A percentile compares a stretch with the other conserved stretches of the same genome.
Evolutionary conservation across 345 rosid genomes (phyloP).

Genomic region (Aethionema arabicum): DNA sequence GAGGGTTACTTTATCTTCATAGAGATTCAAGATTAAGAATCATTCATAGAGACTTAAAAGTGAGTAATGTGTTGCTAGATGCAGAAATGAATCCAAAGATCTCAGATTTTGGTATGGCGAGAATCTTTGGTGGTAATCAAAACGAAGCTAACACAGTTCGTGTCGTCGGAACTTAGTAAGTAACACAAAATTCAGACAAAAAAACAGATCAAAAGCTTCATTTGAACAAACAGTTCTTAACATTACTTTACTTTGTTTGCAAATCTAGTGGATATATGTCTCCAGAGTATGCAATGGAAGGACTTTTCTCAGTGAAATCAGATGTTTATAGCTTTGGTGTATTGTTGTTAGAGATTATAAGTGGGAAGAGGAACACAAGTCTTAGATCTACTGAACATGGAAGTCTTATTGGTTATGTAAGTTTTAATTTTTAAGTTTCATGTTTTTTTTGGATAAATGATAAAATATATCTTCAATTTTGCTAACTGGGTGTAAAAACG

Average conservation of each 20-base stretch:
- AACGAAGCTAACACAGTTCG: slow-evolving; percentile 57
- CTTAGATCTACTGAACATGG: slow-evolving; percentile 41
- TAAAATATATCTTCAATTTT: no score
- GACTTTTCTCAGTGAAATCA: slow-evolving; percentile 63
- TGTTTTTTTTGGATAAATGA: no score
- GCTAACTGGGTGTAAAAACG: no score
- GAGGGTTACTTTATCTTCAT: slow-evolving; percentile 77
- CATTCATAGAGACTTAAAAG: slow-evolving; percentile 68
- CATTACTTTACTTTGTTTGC: not conserved
- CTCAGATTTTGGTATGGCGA: slow-evolving; percentile 76
- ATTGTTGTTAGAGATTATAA: slow-evolving; percentile 56
- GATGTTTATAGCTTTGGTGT: slow-evolving; percentile 80
- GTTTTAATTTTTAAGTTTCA: slow-evolving; percentile 31
- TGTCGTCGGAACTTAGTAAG: slow-evolving; percentile 72
- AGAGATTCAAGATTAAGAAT: slow-evolving; percentile 70
- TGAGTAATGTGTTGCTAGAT: slow-evolving; percentile 69
- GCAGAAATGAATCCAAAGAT: slow-evolving; percentile 74
- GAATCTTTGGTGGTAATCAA: slow-evolving; percentile 55
- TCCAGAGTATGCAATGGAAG: slow-evolving; percentile 82
- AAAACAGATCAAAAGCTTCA: slow-evolving; percentile 7
- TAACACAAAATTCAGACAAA: not conserved
- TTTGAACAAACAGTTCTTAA: no score
- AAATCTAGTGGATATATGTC: slow-evolving; percentile 68
- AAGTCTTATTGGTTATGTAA: slow-evolving; percentile 56
- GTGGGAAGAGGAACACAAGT: slow-evolving; percentile 55